phyloP scores from a whole-genome alignment of 805 yeast species.

The Kuraishia floccosa region DNA sequence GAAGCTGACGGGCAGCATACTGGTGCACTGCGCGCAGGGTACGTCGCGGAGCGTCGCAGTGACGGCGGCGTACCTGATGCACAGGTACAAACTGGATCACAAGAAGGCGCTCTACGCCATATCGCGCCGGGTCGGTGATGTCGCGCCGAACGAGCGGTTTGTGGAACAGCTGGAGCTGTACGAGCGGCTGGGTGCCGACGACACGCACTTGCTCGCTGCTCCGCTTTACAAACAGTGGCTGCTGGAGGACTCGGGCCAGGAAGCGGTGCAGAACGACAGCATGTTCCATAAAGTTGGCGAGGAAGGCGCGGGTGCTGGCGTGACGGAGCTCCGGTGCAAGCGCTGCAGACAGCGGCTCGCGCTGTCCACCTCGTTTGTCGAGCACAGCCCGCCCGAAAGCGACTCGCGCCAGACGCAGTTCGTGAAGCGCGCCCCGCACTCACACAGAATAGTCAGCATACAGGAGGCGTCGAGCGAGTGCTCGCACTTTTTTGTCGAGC shows the following conservation, averaged over 20 bases:
- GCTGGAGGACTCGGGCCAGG: slow-evolving; percentile 13
- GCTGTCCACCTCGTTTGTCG: slow-evolving; percentile 43
- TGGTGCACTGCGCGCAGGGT: slow-evolving; percentile 44
- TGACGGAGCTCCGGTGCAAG: slow-evolving; percentile 52
- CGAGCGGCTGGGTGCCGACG: slow-evolving; percentile 31
- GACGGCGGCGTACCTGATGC: slow-evolving; percentile 36
- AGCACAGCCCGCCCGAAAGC: slow-evolving; percentile 57
- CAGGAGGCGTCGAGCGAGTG: slow-evolving; percentile 51
- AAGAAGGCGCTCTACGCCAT: slow-evolving; percentile 68
- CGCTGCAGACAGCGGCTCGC: slow-evolving; percentile 72
- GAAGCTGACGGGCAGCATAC: slow-evolving; percentile 30
- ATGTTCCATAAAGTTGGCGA: slow-evolving; percentile 4
- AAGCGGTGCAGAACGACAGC: not conserved
- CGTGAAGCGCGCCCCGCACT: slow-evolving; percentile 49
- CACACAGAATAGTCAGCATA: slow-evolving; percentile 46
- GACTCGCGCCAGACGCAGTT: slow-evolving; percentile 58
- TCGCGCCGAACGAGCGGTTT: slow-evolving; percentile 69
- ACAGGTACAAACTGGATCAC: slow-evolving; percentile 38
- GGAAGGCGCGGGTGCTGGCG: slow-evolving; percentile 4
- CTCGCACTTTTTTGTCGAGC: slow-evolving; percentile 83
- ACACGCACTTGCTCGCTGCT: slow-evolving; percentile 11
- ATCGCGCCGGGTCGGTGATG: slow-evolving; percentile 44
- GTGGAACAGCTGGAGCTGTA: slow-evolving; percentile 59
- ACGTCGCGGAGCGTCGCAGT: slow-evolving; percentile 36
- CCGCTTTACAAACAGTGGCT: slow-evolving; percentile 31